Evolutionary conservation across 1,284 basidiomycete species (phyloP), one percentile per base, ranked within the genome.

Genomic region (Puccinia coronata): DNA sequence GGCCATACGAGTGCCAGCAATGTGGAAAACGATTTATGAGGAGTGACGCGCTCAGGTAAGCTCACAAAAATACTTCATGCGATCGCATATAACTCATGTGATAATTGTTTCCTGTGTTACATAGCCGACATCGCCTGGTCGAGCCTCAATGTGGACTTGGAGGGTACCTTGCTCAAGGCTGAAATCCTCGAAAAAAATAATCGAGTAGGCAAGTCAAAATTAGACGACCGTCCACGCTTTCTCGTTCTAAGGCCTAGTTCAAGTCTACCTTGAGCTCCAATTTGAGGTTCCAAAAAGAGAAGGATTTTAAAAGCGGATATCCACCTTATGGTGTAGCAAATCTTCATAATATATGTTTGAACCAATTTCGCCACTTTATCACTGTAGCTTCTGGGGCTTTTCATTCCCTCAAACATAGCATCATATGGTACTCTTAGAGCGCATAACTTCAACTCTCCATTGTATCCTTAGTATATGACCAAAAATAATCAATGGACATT

Each of bases 1-100:
- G 77, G 41, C 77, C 77, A 57, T 79, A 79, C 67, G 65, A 67
- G 28, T 79, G 77, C 55, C 18, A 41, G 14, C 65, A 79, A 61
- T 79, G 77, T 28, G 25, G 31, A 31, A 79, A 79, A 79, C 23
- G 67, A 43, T 79, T 79, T 49, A 79, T 79, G 77, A 79, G 77
- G 70, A 79, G 77, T 51, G 77, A 79, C 57, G 77, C 77, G 4
- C 63, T 79, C 28, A 79, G 57, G 77, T 43, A 70, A 70, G 77
- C 59, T 49, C 23, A 36, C 1, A 36, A 51, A 36, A 36, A 16
- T 20, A 55, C 55, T 53, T 18, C 1, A 28, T 36, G 4, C 3
- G 1, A 63, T 63, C 34, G 9, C 59, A 2, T 39, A 39, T 18
- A 1, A 63, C 59, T 63, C 2, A 63, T 34, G 18, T 39, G 16